Evolutionary conservation across 306 rosid genomes (phyloP), one percentile per base, ranked within the genome.

Genomic region (Vigna radiata): DNA sequence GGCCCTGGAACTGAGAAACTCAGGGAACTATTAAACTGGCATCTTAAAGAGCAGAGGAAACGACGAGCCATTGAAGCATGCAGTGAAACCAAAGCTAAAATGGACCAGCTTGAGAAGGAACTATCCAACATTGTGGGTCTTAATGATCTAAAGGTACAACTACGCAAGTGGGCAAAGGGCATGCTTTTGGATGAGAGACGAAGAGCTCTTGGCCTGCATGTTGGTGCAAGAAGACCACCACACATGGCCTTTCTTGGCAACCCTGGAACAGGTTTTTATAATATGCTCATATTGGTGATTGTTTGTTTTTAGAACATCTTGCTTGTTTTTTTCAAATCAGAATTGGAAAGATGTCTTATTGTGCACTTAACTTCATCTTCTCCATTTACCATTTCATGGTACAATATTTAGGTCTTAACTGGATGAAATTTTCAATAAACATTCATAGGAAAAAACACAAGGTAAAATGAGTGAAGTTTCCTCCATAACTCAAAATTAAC

Each of bases 141-240:
- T 80, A 85, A 88, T 41, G 99, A 93, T 77, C 96, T 96, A 46
- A 96, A 96, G 82, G 2, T 68, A 68, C 97, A 96, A 75, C 85
- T 92, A 60, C 87, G 89, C 47, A 96, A 93, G 76, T 96, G 99
- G 99, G 97, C 99, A 23, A 96, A 88, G 84, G 98, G 99, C 37
- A 91, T 96, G 96, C 98, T 96, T 83, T 86, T 96, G 93, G 99
- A 96, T 78, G 99, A 96, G 94, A 88, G 91, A 82, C 98, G 99
- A 23, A 87, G 93, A 85, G 91, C 98, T 16, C 91, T 92, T 77
- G 98, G 98, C 71, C 89, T 96, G 37, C 91, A 81, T 79, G 94
- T 96, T 73, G 99, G 99, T 70, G 60, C 84, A 15, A 89, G 98
- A 83, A 93, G 89, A 83, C 86, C 98, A 9, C 99, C 99, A 77